Base-by-base conservation (phyloP, 306 rosid species). In the Sphenostylis stenocarpa region DNA sequence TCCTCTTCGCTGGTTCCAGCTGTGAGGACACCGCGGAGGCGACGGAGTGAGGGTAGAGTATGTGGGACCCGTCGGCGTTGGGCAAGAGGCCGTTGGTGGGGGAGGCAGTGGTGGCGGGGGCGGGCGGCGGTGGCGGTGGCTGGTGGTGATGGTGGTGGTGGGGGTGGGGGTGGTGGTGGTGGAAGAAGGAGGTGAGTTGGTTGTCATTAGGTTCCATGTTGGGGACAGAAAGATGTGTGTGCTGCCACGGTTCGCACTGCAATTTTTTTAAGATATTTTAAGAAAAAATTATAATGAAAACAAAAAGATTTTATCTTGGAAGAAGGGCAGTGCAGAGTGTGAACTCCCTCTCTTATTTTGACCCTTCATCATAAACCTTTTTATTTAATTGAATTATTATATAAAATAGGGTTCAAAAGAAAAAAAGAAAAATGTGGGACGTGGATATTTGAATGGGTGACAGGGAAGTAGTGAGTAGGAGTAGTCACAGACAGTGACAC, bases 171-270 rank as follows among this genome's bases (percentile, higher is more conserved):
- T 77, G 60, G 61, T 81, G 85, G 57, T 82, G 85, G 80, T 79
- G 90, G 83, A 53, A 90, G 92, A 84, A 94, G 81, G 93, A 91
- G 90, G 86, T 86, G 78, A 93, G 84, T 82, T 87, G 97, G 90
- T 86, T 91, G 68, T 93, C 96, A 85, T 86, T 94, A 78, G 94
- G 86, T 88, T 94, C 98, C 98, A 94, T 91, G n/a, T 83, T 62
- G 55, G 70, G 44, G 44, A 70, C 23, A 48, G 55, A 80, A 55
- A 56, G 70, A 73, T 51, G 57, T 55, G 62, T 53, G 39, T 21
- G 82, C 65, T 68, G 82, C 23, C 48, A 62, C 78, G 81, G 88
- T 87, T 77, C 77, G 23, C 63, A 41, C 82, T 81, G 82, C 60
- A 53, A 81, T 72, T 45, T 15, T 19, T 76, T 65, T 51, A 17